These are phyloP conservation scores for Diplodia sapinea DNA, from an alignment of 2,329 filamentous ascomycete species.

Conservation along the genomic window DNA sequence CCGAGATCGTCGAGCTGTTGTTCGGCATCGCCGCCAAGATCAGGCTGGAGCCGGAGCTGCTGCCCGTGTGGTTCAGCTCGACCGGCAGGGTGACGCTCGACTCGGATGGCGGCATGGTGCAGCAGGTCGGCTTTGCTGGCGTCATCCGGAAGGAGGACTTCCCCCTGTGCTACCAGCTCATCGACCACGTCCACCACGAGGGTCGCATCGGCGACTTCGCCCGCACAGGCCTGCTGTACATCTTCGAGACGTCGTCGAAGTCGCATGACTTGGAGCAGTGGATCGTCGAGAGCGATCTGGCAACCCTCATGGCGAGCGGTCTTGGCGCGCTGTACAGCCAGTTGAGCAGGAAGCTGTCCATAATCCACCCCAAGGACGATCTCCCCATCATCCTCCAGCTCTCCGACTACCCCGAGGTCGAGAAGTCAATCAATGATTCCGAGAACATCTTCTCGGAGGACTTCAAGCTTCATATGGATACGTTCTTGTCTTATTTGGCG, in stretches of 20 bases:
- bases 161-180: slow-evolving; percentile 90
- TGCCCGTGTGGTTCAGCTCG: slow-evolving; percentile 88
- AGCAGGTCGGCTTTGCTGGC: slow-evolving; percentile 76
- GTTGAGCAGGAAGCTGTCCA: slow-evolving; percentile 74
- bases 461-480: slow-evolving; percentile 85
- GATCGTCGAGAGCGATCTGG: slow-evolving; percentile 96
- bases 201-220: slow-evolving; percentile 96
- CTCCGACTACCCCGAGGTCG: slow-evolving; percentile 82
- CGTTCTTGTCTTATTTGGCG: slow-evolving; percentile 90
- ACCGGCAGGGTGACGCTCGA: slow-evolving; percentile 46
- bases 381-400: slow-evolving; percentile 84
- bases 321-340: slow-evolving; percentile 79
- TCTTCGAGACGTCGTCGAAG: slow-evolving; percentile 89
- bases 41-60: slow-evolving; percentile 80
- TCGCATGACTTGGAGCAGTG: slow-evolving; percentile 86
- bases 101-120: slow-evolving; percentile 52
- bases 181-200: slow-evolving; percentile 96
- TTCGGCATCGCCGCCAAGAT: slow-evolving; percentile 99
- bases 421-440: slow-evolving; percentile 69
- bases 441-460: slow-evolving; percentile 75
- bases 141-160: slow-evolving; percentile 89
- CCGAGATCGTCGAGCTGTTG: slow-evolving; percentile 85
- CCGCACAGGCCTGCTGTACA: slow-evolving; percentile 88
- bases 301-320: slow-evolving; percentile 95
- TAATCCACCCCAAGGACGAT: slow-evolving; percentile 74